Evolutionary conservation across 2,329 filamentous ascomycete genomes (phyloP), one percentile per base, ranked within the genome.

Genomic region (Sordariomycetes sp.): DNA sequence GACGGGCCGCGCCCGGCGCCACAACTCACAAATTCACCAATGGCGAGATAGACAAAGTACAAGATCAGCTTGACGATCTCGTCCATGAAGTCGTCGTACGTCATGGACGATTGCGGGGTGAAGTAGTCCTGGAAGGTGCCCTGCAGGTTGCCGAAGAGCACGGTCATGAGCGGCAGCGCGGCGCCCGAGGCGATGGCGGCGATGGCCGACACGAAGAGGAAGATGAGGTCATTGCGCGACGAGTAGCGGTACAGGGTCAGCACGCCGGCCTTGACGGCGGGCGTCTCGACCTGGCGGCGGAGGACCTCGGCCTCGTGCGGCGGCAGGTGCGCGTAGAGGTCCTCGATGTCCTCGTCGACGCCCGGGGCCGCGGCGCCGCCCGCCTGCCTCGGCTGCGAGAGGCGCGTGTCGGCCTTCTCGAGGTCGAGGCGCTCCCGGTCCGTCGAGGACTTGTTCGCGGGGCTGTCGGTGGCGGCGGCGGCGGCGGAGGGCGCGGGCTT

Each of bases 21-120:
- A 4, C 28, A 32, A 57, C 57, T 58, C 28, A 89, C 72, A 63
- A 95, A 96, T 67, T 92, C 87, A 62, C 79, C 90, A 59, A 96
- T 84, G 51, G 82, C 90, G 53, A 96, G 80, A 69, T 96, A 96
- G 37, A 96, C 74, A 63, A 95, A 94, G 71, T 95, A 95, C 40
- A 95, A 72, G 12, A 91, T 87, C 64, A 87, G 81, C 51, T 77
- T 75, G 10, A 74, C 73, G 64, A 95, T 74, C 60, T 83, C 73
- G 57, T 73, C 62, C 55, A 79, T 77, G 71, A 94, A 94, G 0
- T 76, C 72, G 43, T 75, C 67, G 50, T 78, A 78, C 1, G 71
- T 67, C 20, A 80, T 73, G 1, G 77, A 71, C 0, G n/a, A 66
- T 68, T 7, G 72, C 3, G 65, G 58, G 22, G 74, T 69, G 63